Evolutionary conservation across 768 basidiomycete genomes (phyloP).

Genomic region (Tricholoma furcatifolium): DNA sequence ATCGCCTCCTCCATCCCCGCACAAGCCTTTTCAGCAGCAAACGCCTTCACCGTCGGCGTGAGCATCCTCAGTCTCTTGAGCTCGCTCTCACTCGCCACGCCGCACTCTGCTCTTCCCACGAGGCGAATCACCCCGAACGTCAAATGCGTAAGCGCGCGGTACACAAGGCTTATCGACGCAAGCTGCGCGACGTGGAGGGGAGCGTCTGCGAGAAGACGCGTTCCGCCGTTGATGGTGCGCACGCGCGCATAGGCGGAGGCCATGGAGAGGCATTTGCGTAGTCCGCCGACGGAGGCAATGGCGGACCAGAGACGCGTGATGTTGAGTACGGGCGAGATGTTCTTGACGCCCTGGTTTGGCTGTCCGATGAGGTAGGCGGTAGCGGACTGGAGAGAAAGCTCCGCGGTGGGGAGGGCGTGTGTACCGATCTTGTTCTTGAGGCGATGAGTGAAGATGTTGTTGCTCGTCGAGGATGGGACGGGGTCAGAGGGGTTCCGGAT

Average conservation of each 20-base stretch:
- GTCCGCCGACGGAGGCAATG: conserved; percentile 48
- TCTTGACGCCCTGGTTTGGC: conserved; percentile 59
- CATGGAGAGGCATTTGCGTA: conserved; percentile 64
- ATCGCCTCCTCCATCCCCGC: conserved; percentile 73
- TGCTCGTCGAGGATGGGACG: conserved; percentile 46
- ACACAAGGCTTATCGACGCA: conserved; percentile 56
- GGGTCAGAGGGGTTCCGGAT: conserved; percentile 40
- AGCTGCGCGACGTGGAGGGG: conserved; percentile 66
- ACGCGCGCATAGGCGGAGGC: conserved; percentile 64
- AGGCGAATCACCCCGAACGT: conserved; percentile 57
- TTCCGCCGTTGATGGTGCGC: conserved; percentile 53
- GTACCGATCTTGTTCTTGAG: conserved; percentile 83
- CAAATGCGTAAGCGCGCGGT: conserved; percentile 66
- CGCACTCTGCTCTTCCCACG: conserved; percentile 63
- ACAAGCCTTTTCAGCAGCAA: conserved; percentile 61
- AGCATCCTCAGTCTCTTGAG: conserved; percentile 54
- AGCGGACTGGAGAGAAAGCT: conserved; percentile 59
- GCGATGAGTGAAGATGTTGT: conserved; percentile 68
- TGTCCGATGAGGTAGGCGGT: conserved; percentile 64
- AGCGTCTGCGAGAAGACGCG: conserved; percentile 47
- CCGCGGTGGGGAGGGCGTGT: conserved; percentile 71
- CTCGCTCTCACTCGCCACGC: conserved; percentile 48
- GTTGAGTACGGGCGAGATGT: conserved; percentile 69
- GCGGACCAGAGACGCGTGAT: conserved; percentile 75
- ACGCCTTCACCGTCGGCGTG: conserved; percentile 71